Evolutionary conservation across 495 filamentous ascomycete species (phyloP).

Genomic region (Tuber aestivum): DNA sequence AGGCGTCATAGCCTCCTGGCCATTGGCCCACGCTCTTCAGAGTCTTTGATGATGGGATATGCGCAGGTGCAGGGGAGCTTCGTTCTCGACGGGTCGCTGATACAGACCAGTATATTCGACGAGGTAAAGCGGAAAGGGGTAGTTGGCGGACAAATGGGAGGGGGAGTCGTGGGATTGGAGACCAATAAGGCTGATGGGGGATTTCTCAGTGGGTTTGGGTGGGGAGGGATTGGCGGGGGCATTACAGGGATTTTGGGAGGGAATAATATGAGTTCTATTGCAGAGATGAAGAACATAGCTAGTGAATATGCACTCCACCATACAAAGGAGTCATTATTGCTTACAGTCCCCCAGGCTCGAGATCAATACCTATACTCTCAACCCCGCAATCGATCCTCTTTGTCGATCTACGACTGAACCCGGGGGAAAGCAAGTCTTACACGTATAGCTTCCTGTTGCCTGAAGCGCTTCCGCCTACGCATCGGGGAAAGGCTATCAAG

Average conservation of each 20-base stretch:
- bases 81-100: slow-evolving; percentile 79
- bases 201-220: slow-evolving; percentile 76
- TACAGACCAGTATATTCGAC: slow-evolving; percentile 86
- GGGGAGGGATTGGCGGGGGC: slow-evolving; percentile 82
- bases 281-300: slow-evolving; percentile 82
- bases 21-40: slow-evolving; percentile 48
- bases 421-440: slow-evolving; percentile 83
- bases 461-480: slow-evolving; percentile 77
- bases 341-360: slow-evolving; percentile 50
- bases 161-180: slow-evolving; percentile 74
- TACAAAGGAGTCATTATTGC: slow-evolving; percentile 13
- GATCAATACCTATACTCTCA: slow-evolving; percentile 78
- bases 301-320: slow-evolving; percentile 41
- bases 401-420: slow-evolving; percentile 78
- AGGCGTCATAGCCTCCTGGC: slow-evolving; percentile 49
- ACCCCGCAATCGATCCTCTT: slow-evolving; percentile 97
- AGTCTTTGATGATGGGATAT: slow-evolving; percentile 95
- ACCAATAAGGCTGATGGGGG: slow-evolving; percentile 70
- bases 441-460: slow-evolving; percentile 81
- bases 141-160: slow-evolving; percentile 71
- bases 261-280: slow-evolving; percentile 81
- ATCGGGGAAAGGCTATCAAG: slow-evolving; percentile 90
- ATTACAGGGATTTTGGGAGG: slow-evolving; percentile 78
- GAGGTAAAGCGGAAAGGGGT: slow-evolving; percentile 92
- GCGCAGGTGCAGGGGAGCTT: slow-evolving; percentile 92